Conservation (phyloP, 2,329 filamentous ascomycete species). For the Pseudocercospora crystallina region DNA sequence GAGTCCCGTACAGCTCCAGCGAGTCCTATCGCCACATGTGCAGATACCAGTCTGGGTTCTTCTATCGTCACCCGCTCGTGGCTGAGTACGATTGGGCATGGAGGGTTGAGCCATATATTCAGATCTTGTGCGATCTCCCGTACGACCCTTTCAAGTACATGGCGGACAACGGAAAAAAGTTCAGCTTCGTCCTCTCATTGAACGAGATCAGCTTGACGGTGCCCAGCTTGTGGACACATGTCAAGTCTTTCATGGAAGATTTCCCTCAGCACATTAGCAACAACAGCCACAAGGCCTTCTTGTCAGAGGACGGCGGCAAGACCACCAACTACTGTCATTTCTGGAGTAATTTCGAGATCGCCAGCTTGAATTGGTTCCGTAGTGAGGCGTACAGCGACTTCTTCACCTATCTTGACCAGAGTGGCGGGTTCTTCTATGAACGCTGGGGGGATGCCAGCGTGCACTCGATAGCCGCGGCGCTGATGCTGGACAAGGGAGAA, state of each 20-base stretch:
- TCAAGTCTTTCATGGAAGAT: conserved; percentile 47
- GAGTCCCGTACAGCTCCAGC: neutral
- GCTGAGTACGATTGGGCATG: conserved; percentile 59
- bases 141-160: conserved; percentile 43
- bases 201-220: conserved; percentile 48
- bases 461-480: conserved; percentile 1
- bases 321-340: conserved; percentile 54
- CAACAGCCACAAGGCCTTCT: neutral
- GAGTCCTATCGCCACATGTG: conserved; percentile 41
- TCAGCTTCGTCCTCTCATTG: conserved; percentile 55
- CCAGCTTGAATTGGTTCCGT: conserved; percentile 50
- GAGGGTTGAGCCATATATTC: conserved; percentile 60
- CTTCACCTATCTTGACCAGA: conserved; percentile 51
- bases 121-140: conserved; percentile 52
- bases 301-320: conserved; percentile 24
- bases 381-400: conserved; percentile 49
- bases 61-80: conserved; percentile 42
- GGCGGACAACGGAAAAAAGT: conserved; percentile 36
- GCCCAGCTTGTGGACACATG: conserved; percentile 48
- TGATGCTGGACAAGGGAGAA: conserved; percentile 2
- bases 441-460: conserved; percentile 23
- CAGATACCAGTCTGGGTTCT: conserved; percentile 42
- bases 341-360: conserved; percentile 58
- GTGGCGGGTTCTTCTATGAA: conserved; percentile 52
- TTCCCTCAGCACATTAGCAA: conserved; percentile 2